Evolutionary conservation across 495 filamentous ascomycete genomes (phyloP).

Genomic region (Baudoinia panamericana): DNA sequence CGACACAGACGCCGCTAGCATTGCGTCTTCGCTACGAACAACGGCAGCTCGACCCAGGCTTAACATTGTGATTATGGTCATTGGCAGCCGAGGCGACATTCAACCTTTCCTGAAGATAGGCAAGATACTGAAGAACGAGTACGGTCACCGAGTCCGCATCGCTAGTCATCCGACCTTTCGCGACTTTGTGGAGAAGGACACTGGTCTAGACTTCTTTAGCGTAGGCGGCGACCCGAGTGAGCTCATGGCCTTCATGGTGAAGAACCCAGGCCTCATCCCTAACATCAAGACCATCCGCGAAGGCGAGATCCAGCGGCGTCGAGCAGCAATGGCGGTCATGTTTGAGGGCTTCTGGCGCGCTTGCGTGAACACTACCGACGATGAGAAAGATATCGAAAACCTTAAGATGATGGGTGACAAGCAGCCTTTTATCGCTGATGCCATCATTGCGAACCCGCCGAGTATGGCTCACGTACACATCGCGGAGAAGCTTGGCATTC

Average conservation of each 20-base stretch:
- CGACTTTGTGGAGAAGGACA: conserved; percentile 51
- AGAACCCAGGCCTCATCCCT: conserved; percentile 61
- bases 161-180: conserved; percentile 58
- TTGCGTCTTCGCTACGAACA: conserved; percentile 2
- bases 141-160: conserved; percentile 56
- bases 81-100: conserved; percentile 62
- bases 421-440: conserved; percentile 29
- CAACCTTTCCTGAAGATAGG: conserved; percentile 65
- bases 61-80: conserved; percentile 70
- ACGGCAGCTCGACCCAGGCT: conserved; percentile 34
- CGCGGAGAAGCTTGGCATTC: conserved; percentile 30
- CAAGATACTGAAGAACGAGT: conserved; percentile 51
- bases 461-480: conserved; percentile 30
- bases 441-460: conserved; percentile 32
- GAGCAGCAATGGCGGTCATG: conserved; percentile 45
- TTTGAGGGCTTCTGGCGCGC: conserved; percentile 32
- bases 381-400: conserved; percentile 39
- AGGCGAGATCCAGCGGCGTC: conserved; percentile 48
- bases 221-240: conserved; percentile 61
- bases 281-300: conserved; percentile 48
- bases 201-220: conserved; percentile 54
- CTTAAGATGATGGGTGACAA: conserved; percentile 36
- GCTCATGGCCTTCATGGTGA: conserved; percentile 73
- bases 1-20: conserved; percentile 6
- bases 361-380: conserved; percentile 32